A percentile compares a stretch with the other conserved stretches of the same genome.
Conservation (phyloP, 73 alveolate genomes). For the Breviolum minutum region DNA sequence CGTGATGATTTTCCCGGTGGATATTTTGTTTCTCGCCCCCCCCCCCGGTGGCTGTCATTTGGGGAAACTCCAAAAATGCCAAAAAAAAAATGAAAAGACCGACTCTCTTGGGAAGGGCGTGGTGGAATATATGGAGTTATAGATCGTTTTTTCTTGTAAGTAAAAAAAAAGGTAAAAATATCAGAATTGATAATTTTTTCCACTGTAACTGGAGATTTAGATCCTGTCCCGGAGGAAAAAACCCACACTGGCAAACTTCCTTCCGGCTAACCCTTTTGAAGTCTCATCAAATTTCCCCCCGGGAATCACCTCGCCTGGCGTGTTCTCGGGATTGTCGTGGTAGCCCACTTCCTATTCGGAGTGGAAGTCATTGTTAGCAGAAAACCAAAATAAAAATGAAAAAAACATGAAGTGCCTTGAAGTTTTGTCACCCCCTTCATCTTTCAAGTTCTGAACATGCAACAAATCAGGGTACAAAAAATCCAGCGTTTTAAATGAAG, state of each 20-base stretch:
- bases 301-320: neutral
- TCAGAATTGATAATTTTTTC: too few relatives aligned
- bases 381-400: neutral
- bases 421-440: neutral
- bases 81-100: too few relatives aligned
- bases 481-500: neutral
- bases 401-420: neutral
- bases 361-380: neutral
- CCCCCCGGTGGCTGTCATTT: neutral
- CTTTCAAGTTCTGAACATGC: neutral
- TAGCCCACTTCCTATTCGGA: constrained; percentile 29
- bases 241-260: too few relatives aligned
- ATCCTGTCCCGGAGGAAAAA: too few relatives aligned
- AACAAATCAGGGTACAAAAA: neutral
- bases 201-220: too few relatives aligned
- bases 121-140: too few relatives aligned
- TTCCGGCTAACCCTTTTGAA: too few relatives aligned
- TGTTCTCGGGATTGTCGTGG: constrained; percentile 59
- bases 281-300: too few relatives aligned
- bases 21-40: neutral
- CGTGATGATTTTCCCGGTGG: neutral
- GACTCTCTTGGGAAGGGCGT: too few relatives aligned
- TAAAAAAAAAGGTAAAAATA: too few relatives aligned
- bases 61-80: neutral
- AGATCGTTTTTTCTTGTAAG: too few relatives aligned